Evolutionary conservation across 208 protist genomes (phyloP), one percentile per base, ranked within the genome.

Genomic region (Tetramitus jugosus): DNA sequence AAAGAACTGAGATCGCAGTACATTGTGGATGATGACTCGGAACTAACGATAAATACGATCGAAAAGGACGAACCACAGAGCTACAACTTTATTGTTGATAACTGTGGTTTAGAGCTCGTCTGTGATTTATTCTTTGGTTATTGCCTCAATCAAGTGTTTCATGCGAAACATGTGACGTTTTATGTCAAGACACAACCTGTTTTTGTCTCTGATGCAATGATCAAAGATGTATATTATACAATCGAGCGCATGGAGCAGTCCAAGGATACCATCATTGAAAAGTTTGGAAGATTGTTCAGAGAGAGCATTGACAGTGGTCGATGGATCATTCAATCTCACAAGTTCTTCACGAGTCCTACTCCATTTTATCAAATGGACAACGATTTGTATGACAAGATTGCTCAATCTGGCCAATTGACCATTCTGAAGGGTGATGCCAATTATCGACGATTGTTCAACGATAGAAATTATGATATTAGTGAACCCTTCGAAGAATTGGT

Each of bases 381-480:
- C 20, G 62, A 69, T 31, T 31, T 69, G 37, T 14, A 2, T 1
- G 31, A 46, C 23, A 26, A 69, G 31, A 31, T 69, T 3, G 46
- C 10, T 31, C 1, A 46, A 46, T 2, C 6, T 37, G 4, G 6
- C 20, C 37, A 46, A 29, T 40, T 69, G 20, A 31, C 46, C 10
- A 40, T 69, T 6, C 10, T 64, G 6, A 69, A 69, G 26, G 62
- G 62, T 46, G 62, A 69, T 46, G 62, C 62, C 1, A 69, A 69
- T 45, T 69, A 69, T 46, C 42, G 62, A 69, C 42, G 62, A 69
- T 33, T 37, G 8, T 13, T 69, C 37, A 46, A 46, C 31, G 62
- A 69, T 46, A 7, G 10, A 17, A 8, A 46, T 40, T 69, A 4
- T 33, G n/a, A 17, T 4, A 14, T 46, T 31, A 23, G 46, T 13